phyloP scores from a whole-genome alignment of 2,329 filamentous ascomycete genomes.

The Colletotrichum gloeosporioides region DNA sequence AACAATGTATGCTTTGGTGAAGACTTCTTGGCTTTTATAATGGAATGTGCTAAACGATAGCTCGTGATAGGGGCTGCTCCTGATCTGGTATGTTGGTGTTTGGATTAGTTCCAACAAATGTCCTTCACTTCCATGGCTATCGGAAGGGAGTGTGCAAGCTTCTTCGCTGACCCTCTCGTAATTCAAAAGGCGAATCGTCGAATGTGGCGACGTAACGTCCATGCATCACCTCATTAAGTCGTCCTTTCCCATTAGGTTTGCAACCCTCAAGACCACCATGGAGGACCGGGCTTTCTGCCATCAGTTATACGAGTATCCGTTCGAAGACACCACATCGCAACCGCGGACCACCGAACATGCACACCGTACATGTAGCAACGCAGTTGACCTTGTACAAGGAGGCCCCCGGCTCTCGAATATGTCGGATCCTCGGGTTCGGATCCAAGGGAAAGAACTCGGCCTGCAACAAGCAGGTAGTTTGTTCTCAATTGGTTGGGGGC shows the following conservation, averaged over 20 bases:
- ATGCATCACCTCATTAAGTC: neutral
- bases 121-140: neutral
- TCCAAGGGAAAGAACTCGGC: accelerated
- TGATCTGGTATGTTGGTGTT: neutral
- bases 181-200: no score
- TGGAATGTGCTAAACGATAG: neutral
- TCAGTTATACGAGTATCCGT: neutral
- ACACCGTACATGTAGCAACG: neutral
- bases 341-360: neutral
- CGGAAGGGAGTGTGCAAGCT: neutral
- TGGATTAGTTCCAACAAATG: neutral
- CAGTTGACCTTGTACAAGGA: neutral
- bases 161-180: neutral
- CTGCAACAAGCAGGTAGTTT: accelerated
- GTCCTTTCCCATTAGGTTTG: neutral
- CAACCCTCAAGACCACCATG: neutral
- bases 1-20: neutral
- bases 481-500: neutral
- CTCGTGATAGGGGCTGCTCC: no score
- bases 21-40: neutral
- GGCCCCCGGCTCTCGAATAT: neutral
- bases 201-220: neutral
- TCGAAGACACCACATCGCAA: accelerated
- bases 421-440: neutral
- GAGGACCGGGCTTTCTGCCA: accelerated